A percentile compares a stretch with the other conserved stretches of the same genome.
Evolutionary conservation across 179 eudicot genomes (phyloP).

Genomic region (Silene coronaria): DNA sequence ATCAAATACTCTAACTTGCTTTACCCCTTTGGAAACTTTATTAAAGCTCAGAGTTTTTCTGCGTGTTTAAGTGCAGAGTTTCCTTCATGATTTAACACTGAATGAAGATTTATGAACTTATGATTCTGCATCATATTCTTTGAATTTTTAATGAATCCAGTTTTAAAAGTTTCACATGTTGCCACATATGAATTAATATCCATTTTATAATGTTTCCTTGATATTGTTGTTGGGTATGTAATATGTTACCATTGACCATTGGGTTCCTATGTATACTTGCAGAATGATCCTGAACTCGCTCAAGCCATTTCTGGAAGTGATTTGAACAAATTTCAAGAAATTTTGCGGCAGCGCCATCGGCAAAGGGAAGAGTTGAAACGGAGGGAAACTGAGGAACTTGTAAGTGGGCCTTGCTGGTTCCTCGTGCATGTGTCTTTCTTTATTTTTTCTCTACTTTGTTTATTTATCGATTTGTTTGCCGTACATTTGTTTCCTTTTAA

Average conservation of each 20-base stretch:
- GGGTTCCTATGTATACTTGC: slow-evolving; percentile 20
- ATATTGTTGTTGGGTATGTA: background rate
- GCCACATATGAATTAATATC: background rate
- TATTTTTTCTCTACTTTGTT: background rate
- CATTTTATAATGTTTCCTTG: background rate
- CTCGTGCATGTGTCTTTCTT: background rate
- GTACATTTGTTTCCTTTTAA: background rate
- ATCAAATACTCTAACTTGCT: too few species aligned
- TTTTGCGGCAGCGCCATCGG: slow-evolving; percentile 60
- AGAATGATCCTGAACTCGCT: slow-evolving; percentile 94
- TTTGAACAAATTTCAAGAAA: slow-evolving; percentile 62
- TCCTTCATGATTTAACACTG: too few species aligned
- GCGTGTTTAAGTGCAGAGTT: too few species aligned
- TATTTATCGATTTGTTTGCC: background rate
- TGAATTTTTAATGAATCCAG: background rate
- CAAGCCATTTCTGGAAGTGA: slow-evolving; percentile 80
- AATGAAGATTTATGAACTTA: too few species aligned
- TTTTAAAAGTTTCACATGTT: background rate
- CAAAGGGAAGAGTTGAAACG: slow-evolving; percentile 56
- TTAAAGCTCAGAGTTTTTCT: too few species aligned
- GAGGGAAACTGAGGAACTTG: slow-evolving; percentile 68
- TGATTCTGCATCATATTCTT: too few species aligned
- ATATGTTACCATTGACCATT: background rate
- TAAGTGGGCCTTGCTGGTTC: slow-evolving; percentile 32
- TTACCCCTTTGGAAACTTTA: too few species aligned